Percentiles rank a stretch among this genome's conserved stretches.
Conservation (phyloP, 495 filamentous ascomycete genomes). For the Podospora appendiculata region DNA sequence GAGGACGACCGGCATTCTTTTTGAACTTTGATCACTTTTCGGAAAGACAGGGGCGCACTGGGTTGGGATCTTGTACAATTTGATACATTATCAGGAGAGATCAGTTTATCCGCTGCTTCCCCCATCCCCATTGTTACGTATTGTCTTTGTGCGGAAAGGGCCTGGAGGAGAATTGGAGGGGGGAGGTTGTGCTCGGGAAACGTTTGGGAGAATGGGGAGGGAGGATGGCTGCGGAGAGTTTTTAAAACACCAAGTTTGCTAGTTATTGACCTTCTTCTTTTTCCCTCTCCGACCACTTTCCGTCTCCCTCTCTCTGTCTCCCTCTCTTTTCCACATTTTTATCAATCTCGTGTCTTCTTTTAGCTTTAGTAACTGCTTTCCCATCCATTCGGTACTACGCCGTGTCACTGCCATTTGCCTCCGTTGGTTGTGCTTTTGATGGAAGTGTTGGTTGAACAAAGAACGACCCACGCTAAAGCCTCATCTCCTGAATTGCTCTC, state of each 20-base stretch:
- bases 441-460: too few species aligned
- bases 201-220: background rate
- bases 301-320: background rate
- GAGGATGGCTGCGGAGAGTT: background rate
- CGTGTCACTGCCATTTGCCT: too few species aligned
- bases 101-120: constrained; percentile 20
- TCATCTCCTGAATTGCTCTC: too few species aligned
- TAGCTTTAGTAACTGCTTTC: too few species aligned
- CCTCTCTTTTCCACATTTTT: too few species aligned
- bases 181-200: background rate
- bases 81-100: constrained; percentile 36
- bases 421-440: too few species aligned
- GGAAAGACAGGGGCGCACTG: constrained; percentile 41
- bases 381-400: too few species aligned
- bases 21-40: constrained; percentile 31
- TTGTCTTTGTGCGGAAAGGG: constrained; percentile 8
- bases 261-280: constrained; percentile 14
- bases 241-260: constrained; percentile 12
- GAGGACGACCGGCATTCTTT: constrained; percentile 22
- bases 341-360: too few species aligned
- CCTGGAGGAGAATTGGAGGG: background rate
- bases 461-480: too few species aligned
- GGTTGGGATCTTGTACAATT: constrained; percentile 43
- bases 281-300: background rate
- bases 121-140: constrained; percentile 2